Evolutionary conservation across 2,329 filamentous ascomycete species (phyloP), one percentile per base, ranked within the genome.

Genomic region (Cyphellophora attinorum): DNA sequence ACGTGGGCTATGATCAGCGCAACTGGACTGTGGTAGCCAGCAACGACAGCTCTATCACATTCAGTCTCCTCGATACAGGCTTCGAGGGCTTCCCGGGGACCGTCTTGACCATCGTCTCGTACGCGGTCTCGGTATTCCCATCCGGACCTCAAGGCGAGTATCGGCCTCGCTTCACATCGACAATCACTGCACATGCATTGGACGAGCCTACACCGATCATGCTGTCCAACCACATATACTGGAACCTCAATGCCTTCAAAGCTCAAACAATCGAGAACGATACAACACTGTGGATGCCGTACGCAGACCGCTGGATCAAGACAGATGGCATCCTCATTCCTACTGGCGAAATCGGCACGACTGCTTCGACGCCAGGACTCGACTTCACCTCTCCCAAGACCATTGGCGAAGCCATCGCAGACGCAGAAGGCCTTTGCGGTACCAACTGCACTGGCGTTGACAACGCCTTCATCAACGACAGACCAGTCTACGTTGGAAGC

Each of bases 371-470:
- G 17, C 56, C 50, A 28, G 51, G 54, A 8, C 46, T 64, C 25
- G 59, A 68, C 63, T 94, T 86, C 79, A 83, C 76, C 32, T 59
- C 70, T 16, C 81, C 85, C 6, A 93, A 93, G 66, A 72, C 84
- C 48, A 66, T 95, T 31, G 85, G 86, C 17, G 65, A 76, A 21
- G 78, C 83, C 47, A 69, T 85, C 34, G 60, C 66, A 14, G 67
- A 75, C 33, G 63, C 88, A 2, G 45, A 68, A 6, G 76, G 75
- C 27, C 84, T 89, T 60, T 95, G 89, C 54, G 88, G 86, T 11
- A 71, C 68, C 44, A 76, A 75, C 57, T 96, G 89, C 65, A 81
- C 74, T 0, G 89, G 89, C 17, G 93, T 93, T 57, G 86, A 89
- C 69, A 67, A 65, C 39, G 64, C 63, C 42, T 70, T 61, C 50